Evolutionary conservation across 2,329 filamentous ascomycete genomes (phyloP).

Genomic region (Colletotrichum cereale): DNA sequence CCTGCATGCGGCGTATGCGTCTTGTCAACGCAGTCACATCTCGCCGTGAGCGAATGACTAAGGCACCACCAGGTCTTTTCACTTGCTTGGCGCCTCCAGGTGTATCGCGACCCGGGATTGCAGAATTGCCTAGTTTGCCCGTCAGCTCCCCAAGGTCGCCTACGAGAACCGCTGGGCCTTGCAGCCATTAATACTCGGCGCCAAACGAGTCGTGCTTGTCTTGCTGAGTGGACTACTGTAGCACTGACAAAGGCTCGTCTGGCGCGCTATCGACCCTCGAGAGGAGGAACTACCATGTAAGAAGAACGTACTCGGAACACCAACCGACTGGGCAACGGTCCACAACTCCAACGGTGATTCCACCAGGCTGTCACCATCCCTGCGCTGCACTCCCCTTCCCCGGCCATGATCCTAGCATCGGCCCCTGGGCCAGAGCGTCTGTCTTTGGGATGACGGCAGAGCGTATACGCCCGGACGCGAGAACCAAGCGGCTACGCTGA

Average conservation of each 20-base stretch:
- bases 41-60: neutral
- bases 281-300: too few relatives aligned
- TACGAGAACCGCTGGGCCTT: conserved; percentile 6
- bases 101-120: neutral
- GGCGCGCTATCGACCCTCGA: neutral
- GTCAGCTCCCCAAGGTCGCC: neutral
- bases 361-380: conserved; percentile 30
- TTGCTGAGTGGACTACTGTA: neutral
- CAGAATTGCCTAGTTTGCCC: neutral
- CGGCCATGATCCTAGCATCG: conserved; percentile 16
- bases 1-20: neutral
- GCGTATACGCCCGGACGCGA: neutral
- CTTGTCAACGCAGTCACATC: neutral
- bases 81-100: conserved; percentile 1
- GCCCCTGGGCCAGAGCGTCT: conserved; percentile 23
- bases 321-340: neutral
- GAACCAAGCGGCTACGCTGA: conserved; percentile 5
- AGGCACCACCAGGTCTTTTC: neutral
- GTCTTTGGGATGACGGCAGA: conserved; percentile 7
- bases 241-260: neutral
- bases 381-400: conserved; percentile 7
- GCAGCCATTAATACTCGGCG: conserved; percentile 3
- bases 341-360: neutral
- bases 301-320: neutral
- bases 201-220: neutral